Evolutionary conservation across 2,329 filamentous ascomycete genomes (phyloP).

Genomic region (Venturia effusa): DNA sequence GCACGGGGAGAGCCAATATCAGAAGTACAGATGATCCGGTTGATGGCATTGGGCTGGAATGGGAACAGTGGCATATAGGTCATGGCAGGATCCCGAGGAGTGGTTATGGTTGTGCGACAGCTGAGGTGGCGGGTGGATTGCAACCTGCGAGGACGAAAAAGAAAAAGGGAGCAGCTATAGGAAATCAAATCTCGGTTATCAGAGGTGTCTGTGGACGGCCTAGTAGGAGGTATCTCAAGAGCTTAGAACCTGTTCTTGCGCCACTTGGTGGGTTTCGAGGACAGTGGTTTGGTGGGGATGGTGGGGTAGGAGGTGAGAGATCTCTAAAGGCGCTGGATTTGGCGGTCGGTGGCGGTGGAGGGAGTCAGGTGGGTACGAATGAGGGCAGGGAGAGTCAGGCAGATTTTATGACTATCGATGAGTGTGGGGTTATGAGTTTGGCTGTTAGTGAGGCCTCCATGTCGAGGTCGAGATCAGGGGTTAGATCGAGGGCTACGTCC

Average conservation of each 20-base stretch:
- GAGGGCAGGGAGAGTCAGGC: not conserved
- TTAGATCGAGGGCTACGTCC: not conserved
- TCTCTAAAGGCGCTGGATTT: not conserved
- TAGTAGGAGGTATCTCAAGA: slow-evolving; percentile 2
- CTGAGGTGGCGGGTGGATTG: not conserved
- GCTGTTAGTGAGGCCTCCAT: not conserved
- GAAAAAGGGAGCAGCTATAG: not conserved
- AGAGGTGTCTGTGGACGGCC: slow-evolving; percentile 7
- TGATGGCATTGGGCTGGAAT: not conserved
- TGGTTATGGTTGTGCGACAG: slow-evolving; percentile 3
- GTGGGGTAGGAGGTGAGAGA: not conserved
- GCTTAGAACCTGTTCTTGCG: slow-evolving; percentile 1
- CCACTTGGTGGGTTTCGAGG: not conserved
- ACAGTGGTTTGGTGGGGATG: not conserved
- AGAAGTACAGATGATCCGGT: not conserved
- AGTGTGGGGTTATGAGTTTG: slow-evolving; percentile 1
- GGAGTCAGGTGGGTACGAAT: no score
- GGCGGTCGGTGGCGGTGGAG: not conserved
- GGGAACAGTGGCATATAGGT: slow-evolving; percentile 1
- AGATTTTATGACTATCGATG: not conserved
- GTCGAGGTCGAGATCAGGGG: not conserved
- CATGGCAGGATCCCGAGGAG: slow-evolving; percentile 5
- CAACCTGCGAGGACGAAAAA: not conserved
- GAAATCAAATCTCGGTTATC: not conserved
- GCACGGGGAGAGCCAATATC: not conserved